A percentile compares a stretch with the other conserved stretches of the same genome.
Evolutionary conservation across 108 stramenopile species (phyloP).

Genomic region (Fragilariopsis cylindrus): DNA sequence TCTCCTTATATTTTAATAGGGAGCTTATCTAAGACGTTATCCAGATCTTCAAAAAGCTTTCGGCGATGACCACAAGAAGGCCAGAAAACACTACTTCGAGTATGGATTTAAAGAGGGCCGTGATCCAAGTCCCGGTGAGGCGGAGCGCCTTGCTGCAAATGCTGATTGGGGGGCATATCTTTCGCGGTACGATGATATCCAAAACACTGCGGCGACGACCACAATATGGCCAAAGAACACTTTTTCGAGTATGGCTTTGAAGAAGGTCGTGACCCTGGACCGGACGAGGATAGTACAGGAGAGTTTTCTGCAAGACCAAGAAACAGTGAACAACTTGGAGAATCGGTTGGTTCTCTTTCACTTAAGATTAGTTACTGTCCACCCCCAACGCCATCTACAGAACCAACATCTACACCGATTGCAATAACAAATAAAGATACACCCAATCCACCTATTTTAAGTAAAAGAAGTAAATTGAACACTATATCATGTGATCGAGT

Average conservation of each 20-base stretch:
- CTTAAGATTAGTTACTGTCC: not conserved
- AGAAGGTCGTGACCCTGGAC: not conserved
- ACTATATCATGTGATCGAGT: not conserved
- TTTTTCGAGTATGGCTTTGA: not conserved
- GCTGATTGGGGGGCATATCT: not conserved
- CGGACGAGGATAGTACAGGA: not conserved
- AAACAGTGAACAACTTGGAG: not conserved
- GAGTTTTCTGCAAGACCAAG: not conserved
- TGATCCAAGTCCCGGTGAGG: not conserved
- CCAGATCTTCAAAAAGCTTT: no score
- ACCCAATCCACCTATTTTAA: not conserved
- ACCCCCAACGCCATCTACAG: not conserved
- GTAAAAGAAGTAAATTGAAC: not conserved
- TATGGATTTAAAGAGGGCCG: not conserved
- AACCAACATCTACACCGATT: not conserved
- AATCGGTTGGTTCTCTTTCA: not conserved
- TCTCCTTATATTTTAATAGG: not conserved
- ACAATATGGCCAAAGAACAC: not conserved
- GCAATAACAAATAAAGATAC: not conserved
- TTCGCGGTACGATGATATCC: not conserved
- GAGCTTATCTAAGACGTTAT: not conserved
- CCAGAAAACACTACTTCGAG: not conserved
- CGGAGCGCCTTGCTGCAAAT: not conserved
- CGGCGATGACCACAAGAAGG: no score
- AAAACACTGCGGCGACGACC: not conserved